Conservation (phyloP, 148 eudicot species). For the Rhododendron mucronatum region DNA sequence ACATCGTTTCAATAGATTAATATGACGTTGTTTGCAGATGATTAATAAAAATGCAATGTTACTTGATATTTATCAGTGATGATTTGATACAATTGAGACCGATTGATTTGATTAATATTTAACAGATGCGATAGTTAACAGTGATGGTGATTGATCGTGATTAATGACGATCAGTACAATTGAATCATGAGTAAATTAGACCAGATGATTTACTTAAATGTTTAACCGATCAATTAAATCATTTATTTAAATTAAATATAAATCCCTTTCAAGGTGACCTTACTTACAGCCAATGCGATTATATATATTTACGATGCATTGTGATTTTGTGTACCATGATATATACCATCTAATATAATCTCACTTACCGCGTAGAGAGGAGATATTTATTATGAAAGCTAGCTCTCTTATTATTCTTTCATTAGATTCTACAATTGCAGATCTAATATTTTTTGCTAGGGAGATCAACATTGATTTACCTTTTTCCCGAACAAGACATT, state of each 20-base stretch:
- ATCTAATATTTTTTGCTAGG: too few relatives aligned
- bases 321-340: too few relatives aligned
- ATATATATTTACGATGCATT: too few relatives aligned
- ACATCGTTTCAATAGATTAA: background rate
- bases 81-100: background rate
- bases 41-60: background rate
- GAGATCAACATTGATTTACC: too few relatives aligned
- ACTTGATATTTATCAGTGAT: background rate
- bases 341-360: too few relatives aligned
- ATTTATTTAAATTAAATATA: background rate
- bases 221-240: background rate
- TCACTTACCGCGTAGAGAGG: too few relatives aligned
- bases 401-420: too few relatives aligned
- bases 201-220: background rate
- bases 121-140: background rate
- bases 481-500: too few relatives aligned
- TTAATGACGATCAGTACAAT: background rate
- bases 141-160: background rate
- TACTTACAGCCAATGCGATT: background rate
- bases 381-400: too few relatives aligned
- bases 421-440: too few relatives aligned
- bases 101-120: background rate
- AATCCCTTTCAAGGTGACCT: background rate
- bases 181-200: background rate
- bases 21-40: background rate